Evolutionary conservation across 495 filamentous ascomycete species (phyloP).

Genomic region (Trichoderma asperelloides): DNA sequence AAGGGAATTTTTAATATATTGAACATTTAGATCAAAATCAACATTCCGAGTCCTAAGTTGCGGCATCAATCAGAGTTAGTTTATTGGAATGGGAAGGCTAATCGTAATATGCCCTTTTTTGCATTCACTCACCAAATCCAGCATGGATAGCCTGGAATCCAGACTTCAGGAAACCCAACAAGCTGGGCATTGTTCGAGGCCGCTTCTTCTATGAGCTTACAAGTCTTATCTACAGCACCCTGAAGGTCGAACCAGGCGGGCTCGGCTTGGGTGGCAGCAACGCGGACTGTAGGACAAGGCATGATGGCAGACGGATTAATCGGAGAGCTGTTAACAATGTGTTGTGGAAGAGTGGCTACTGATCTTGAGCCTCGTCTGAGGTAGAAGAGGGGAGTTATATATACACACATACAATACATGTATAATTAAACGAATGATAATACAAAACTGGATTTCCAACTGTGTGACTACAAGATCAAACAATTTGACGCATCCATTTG

Average conservation of each 20-base stretch:
- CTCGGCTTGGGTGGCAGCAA: slow-evolving; percentile 45
- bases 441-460: too few relatives aligned
- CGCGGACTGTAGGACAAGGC: slow-evolving; percentile 16
- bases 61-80: background rate
- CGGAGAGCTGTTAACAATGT: background rate
- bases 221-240: slow-evolving; percentile 40
- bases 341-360: background rate
- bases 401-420: background rate
- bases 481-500: too few relatives aligned
- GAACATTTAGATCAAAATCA: background rate
- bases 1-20: slow-evolving; percentile 32
- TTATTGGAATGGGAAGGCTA: background rate
- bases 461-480: too few relatives aligned
- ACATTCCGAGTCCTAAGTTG: background rate
- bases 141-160: slow-evolving; percentile 46
- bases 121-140: slow-evolving; percentile 46
- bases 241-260: slow-evolving; percentile 47
- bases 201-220: slow-evolving; percentile 42
- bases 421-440: background rate
- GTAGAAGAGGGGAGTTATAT: background rate
- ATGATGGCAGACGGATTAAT: background rate
- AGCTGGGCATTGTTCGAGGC: slow-evolving; percentile 40
- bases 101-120: background rate
- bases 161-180: slow-evolving; percentile 48
- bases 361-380: background rate